Evolutionary conservation across 768 basidiomycete species (phyloP), one percentile per base, ranked within the genome.

Genomic region (Suillus weaverae): DNA sequence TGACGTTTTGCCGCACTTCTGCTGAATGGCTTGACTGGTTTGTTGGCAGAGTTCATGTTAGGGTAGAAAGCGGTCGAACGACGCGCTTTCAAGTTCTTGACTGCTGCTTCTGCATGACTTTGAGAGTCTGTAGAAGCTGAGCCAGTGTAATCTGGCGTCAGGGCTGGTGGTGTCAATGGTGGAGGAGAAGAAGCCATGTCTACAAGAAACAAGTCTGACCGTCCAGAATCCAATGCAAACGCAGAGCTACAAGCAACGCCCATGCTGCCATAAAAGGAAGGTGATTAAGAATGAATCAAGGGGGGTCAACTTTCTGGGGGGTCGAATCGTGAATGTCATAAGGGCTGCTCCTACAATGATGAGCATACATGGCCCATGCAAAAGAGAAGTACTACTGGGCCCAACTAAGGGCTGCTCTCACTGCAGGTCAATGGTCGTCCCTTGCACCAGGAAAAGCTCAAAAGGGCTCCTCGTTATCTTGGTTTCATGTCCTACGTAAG

Each of bases 1-100:
- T 94, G 92, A 50, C 96, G 86, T 78, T 95, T 97, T 5, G 94
- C 93, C 0, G 96, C 96, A 66, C 91, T 94, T 67, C 91, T 82
- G 70, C 91, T 92, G 83, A 95, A 96, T 2, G 93, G 91, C 35
- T 94, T 95, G 76, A 86, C 81, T 0, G 85, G 86, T 73, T 92
- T 94, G 74, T 89, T 90, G 14, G 81, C 72, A 9, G 88, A 80
- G 73, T 88, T 90, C 71, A 86, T 77, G 75, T 89, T 88, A 0
- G 91, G 91, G 72, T 94, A 94, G 72, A 91, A 88, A 4, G 92
- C 89, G 5, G 90, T 87, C 70, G 87, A 85, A 22, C 92, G 85
- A 66, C 88, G 84, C 53, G 84, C 65, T 70, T 85, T 50, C 30
- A 50, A 18, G 50, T 16, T 89, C 73, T 80, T 82, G 20, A 71